A percentile compares a stretch with the other conserved stretches of the same genome.
Conservation (phyloP, 169 alveolate species). For the Condylostoma magnum region DNA sequence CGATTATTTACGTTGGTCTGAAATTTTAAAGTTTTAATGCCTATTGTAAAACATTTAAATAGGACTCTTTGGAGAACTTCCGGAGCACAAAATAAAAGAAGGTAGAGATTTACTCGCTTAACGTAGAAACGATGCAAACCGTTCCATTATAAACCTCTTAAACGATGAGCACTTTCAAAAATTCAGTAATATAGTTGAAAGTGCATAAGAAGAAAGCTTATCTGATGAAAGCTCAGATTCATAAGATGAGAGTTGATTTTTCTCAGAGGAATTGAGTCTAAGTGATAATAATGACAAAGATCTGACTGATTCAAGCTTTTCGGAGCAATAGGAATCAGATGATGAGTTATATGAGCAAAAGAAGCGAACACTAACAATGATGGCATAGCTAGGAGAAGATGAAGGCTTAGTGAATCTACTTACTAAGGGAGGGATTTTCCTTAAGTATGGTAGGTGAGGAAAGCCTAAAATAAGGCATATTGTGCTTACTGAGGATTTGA, state of each 20-base stretch:
- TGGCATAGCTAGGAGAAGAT: neutral
- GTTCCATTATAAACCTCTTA: neutral
- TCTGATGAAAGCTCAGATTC: conserved; percentile 27
- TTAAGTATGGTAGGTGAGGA: conserved; percentile 25
- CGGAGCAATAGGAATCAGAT: neutral
- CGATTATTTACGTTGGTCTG: neutral
- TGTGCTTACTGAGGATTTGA: conserved; percentile 7
- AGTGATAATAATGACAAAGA: neutral
- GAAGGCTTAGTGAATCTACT: conserved; percentile 19
- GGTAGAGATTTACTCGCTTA: neutral
- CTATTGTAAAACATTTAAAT: neutral
- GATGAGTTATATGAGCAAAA: neutral
- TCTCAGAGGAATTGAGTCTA: neutral
- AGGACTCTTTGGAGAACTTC: neutral
- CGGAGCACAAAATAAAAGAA: neutral
- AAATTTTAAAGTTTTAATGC: neutral
- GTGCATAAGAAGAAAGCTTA: neutral
- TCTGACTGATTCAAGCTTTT: neutral
- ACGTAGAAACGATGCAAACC: neutral
- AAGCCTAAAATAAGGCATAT: conserved; percentile 31
- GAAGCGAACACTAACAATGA: neutral
- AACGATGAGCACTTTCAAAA: neutral
- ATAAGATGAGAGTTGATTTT: neutral
- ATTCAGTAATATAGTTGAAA: neutral
- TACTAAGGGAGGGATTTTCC: conserved; percentile 23